Conservation (phyloP, 73 alveolate genomes). For the Strombidium stylifer region DNA sequence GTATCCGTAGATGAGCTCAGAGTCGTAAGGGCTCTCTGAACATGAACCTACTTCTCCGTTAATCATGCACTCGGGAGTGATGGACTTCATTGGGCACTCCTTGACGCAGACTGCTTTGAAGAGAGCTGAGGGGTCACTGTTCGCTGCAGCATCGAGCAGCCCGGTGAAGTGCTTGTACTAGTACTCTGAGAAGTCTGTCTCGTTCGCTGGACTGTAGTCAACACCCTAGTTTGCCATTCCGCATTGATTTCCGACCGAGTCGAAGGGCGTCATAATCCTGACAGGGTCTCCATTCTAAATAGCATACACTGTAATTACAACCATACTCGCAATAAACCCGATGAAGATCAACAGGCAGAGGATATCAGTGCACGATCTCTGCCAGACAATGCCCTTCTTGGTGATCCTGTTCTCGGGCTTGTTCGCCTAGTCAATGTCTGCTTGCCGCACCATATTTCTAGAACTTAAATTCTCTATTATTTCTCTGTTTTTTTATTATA, state of each 20-base stretch:
- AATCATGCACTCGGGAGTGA: conserved; percentile 20
- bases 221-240: conserved; percentile 10
- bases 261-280: conserved; percentile 73
- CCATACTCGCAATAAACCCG: conserved; percentile 67
- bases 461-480: too few species aligned
- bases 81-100: conserved; percentile 26
- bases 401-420: too few species aligned
- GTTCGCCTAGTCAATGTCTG: too few species aligned
- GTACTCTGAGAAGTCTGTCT: conserved; percentile 27
- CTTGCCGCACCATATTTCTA: too few species aligned
- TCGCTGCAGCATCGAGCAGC: neutral
- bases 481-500: too few species aligned
- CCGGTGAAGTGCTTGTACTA: conserved; percentile 1
- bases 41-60: conserved; percentile 18
- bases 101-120: conserved; percentile 40
- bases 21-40: neutral
- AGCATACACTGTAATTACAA: conserved; percentile 70
- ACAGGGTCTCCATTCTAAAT: conserved; percentile 83
- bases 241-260: conserved; percentile 71
- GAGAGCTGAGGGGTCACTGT: conserved; percentile 10
- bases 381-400: conserved; percentile 88
- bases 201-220: conserved; percentile 35
- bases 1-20: neutral
- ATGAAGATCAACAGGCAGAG: conserved; percentile 81
- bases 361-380: conserved; percentile 88